Percentiles rank a stretch among this genome's conserved stretches.
Conservation (phyloP, 495 filamentous ascomycete genomes). For the Xylaria grammica region DNA sequence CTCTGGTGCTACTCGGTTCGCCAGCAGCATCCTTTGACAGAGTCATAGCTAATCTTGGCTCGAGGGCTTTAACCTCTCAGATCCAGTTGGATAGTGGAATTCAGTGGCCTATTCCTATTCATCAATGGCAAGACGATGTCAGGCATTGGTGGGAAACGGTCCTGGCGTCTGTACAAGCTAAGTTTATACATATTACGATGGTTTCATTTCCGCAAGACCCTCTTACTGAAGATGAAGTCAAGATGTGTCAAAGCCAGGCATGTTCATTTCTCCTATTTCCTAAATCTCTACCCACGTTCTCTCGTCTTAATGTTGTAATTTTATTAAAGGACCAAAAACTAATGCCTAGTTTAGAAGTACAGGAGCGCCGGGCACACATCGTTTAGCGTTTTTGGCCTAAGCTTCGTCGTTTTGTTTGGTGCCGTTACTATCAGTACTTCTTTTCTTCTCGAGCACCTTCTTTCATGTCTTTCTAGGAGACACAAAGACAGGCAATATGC, state of each 20-base stretch:
- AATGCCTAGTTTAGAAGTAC: background rate
- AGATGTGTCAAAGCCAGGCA: slow-evolving; percentile 6
- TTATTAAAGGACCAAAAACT: too few species aligned
- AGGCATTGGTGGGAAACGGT: slow-evolving; percentile 1
- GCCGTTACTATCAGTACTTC: background rate
- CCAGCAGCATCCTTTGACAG: too few species aligned
- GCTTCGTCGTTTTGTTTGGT: background rate
- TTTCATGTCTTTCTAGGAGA: background rate
- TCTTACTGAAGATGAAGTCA: background rate
- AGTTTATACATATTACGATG: background rate
- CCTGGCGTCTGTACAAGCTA: background rate
- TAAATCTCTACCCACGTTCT: too few species aligned
- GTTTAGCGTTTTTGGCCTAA: background rate
- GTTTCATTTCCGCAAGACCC: background rate
- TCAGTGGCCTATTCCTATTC: background rate
- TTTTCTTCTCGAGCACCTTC: background rate
- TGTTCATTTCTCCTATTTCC: background rate
- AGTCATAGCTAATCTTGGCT: too few species aligned
- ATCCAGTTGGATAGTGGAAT: background rate
- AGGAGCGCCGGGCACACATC: background rate
- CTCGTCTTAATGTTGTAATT: too few species aligned
- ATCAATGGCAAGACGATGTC: slow-evolving; percentile 21
- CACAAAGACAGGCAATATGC: background rate
- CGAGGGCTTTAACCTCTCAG: too few species aligned
- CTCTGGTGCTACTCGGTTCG: too few species aligned